These are phyloP conservation scores for Brachypodium distachyon DNA, from an alignment of 202 grass and related monocot species.

Conservation along the genomic window DNA sequence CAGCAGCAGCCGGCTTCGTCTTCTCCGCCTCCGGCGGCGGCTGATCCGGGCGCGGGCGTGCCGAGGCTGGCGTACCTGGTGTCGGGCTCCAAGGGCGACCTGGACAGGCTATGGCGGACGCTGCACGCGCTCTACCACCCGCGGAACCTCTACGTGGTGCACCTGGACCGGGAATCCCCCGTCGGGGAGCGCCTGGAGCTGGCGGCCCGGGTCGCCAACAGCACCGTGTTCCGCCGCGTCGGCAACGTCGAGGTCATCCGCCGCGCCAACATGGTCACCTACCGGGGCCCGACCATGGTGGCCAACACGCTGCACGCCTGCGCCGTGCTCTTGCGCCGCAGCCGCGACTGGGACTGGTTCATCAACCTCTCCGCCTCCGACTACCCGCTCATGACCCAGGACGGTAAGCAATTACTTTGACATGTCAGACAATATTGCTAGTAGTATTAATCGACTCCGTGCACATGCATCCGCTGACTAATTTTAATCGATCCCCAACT, in stretches of 20 bases:
- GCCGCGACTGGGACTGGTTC: constrained; percentile 75
- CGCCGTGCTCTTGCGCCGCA: constrained; percentile 52
- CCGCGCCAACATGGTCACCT: constrained; percentile 77
- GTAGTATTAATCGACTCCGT: background rate
- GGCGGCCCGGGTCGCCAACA: constrained; percentile 35
- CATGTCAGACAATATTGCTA: background rate
- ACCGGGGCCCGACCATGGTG: constrained; percentile 73
- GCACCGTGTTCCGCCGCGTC: constrained; percentile 29
- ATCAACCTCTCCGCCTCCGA: constrained; percentile 90
- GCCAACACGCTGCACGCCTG: constrained; percentile 75
- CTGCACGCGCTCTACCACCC: constrained; percentile 78
- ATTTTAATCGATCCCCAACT: too few relatives aligned
- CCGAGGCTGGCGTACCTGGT: constrained; percentile 69
- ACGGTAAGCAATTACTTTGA: constrained; percentile 26
- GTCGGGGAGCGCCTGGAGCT: constrained; percentile 38
- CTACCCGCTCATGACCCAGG: constrained; percentile 75
- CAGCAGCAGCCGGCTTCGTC: background rate
- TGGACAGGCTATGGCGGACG: constrained; percentile 64
- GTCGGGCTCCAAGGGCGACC: constrained; percentile 60
- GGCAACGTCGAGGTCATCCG: constrained; percentile 61
- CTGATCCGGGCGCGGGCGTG: background rate
- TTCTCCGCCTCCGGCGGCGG: background rate
- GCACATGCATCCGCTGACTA: background rate
- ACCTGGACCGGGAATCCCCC: constrained; percentile 58
- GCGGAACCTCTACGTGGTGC: constrained; percentile 67